These are phyloP conservation scores for Erythrobasidium hasegawianum DNA, from an alignment of 1,284 basidiomycete genomes.

Conservation along the genomic window DNA sequence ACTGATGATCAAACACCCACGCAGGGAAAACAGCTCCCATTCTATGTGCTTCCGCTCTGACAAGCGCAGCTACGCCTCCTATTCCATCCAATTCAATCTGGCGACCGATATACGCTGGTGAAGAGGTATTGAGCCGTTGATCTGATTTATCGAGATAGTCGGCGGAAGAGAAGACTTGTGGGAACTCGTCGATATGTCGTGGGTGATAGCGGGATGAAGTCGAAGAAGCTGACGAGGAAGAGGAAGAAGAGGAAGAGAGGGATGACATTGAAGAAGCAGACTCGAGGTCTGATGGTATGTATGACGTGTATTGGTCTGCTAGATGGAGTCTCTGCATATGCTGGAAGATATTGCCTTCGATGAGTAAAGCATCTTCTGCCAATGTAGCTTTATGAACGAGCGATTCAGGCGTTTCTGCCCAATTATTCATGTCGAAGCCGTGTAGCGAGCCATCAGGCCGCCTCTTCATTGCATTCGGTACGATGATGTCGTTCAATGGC, in stretches of 20 bases:
- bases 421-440: constrained; percentile 37
- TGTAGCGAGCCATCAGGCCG: constrained; percentile 15
- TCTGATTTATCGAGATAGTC: not conserved
- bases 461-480: constrained; percentile 35
- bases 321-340: constrained; percentile 34
- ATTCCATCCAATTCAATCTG: constrained; percentile 25
- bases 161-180: constrained; percentile 28
- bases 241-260: constrained; percentile 5
- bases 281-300: constrained; percentile 3
- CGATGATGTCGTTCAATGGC: constrained; percentile 35
- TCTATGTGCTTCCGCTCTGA: constrained; percentile 32
- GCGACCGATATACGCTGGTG: constrained; percentile 35
- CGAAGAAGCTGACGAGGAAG: not conserved
- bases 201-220: not conserved
- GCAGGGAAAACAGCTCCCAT: constrained; percentile 38
- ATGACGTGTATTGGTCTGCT: constrained; percentile 30
- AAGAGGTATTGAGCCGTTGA: constrained; percentile 33
- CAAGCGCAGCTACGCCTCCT: constrained; percentile 27
- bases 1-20: constrained; percentile 36
- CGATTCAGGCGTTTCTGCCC: constrained; percentile 36
- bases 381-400: constrained; percentile 23
- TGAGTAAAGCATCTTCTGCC: constrained; percentile 20
- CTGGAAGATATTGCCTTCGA: constrained; percentile 38
- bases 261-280: too few species aligned
- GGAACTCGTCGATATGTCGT: not conserved